phyloP scores from a whole-genome alignment of 1,284 basidiomycete species.

The Fomitopsis schrenkii region DNA sequence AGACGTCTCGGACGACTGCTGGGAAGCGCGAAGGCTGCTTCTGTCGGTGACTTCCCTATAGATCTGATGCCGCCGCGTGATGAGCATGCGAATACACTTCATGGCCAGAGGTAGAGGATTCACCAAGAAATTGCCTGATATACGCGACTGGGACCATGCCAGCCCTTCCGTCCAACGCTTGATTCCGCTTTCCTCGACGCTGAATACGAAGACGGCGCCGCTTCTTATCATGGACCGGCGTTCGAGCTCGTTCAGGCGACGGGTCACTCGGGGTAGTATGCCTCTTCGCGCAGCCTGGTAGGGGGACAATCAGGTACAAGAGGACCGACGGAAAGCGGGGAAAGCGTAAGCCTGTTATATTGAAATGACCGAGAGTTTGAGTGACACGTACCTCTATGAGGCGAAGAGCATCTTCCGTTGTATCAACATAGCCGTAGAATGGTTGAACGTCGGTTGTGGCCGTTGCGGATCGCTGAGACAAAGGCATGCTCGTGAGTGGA shows the following conservation, averaged over 20 bases:
- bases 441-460: slow-evolving; percentile 31
- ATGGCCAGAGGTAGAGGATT: slow-evolving; percentile 21
- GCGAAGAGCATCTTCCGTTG: slow-evolving; percentile 73
- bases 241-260: slow-evolving; percentile 75
- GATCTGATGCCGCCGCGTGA: slow-evolving; percentile 38
- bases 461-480: neutral
- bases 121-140: slow-evolving; percentile 79
- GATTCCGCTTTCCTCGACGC: slow-evolving; percentile 78
- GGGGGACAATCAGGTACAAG: neutral
- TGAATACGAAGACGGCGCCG: slow-evolving; percentile 81
- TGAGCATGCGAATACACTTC: neutral
- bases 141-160: slow-evolving; percentile 78
- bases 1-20: slow-evolving; percentile 18
- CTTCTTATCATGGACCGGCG: slow-evolving; percentile 69
- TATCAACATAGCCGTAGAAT: slow-evolving; percentile 70
- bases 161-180: slow-evolving; percentile 84
- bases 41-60: slow-evolving; percentile 73
- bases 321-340: neutral
- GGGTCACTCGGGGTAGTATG: slow-evolving; percentile 69
- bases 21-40: slow-evolving; percentile 41
- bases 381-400: slow-evolving; percentile 42
- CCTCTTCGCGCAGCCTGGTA: slow-evolving; percentile 65
- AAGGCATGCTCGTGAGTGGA: neutral
- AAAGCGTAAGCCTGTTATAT: neutral
- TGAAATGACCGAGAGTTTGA: neutral